Evolutionary conservation across 192 early-diverging fungal genomes (phyloP).

Genomic region (Podochytrium sp.): DNA sequence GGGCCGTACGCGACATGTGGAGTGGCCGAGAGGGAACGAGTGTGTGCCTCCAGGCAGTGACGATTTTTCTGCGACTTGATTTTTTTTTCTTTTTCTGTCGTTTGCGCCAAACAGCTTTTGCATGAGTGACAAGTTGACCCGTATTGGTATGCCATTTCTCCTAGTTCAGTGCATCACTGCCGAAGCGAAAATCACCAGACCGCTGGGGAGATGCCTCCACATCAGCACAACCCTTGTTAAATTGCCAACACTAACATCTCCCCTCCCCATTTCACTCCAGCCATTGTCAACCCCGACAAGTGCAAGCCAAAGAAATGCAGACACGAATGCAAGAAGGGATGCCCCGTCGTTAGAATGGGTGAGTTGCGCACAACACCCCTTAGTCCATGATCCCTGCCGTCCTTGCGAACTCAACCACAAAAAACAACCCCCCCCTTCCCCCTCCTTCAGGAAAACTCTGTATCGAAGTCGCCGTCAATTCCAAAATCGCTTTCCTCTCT

Average conservation of each 20-base stretch:
- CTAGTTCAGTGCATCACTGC: not conserved
- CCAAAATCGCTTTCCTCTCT: conserved; percentile 91
- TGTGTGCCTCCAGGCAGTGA: not conserved
- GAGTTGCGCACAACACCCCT: too few species aligned
- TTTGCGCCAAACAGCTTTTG: not conserved
- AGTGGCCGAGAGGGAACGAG: not conserved
- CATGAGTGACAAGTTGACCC: conserved; percentile 87
- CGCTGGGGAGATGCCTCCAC: not conserved
- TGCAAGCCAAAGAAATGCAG: conserved; percentile 99
- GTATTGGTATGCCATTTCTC: conserved; percentile 64
- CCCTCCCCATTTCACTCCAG: conserved; percentile 42
- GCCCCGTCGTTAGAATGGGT: conserved; percentile 97
- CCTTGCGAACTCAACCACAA: too few species aligned
- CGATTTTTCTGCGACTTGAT: not conserved
- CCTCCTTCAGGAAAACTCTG: conserved; percentile 93
- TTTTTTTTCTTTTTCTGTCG: not conserved
- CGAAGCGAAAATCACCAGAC: not conserved
- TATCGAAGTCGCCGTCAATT: conserved; percentile 85
- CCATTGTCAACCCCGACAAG: conserved; percentile 92
- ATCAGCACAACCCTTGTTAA: not conserved
- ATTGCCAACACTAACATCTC: not conserved
- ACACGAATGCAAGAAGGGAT: conserved; percentile 96
- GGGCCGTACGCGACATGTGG: not conserved
- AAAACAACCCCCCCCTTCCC: too few species aligned
- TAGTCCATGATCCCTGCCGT: too few species aligned